phyloP scores from a whole-genome alignment of 352 stramenopile species.

The Phytophthora colocasiae region DNA sequence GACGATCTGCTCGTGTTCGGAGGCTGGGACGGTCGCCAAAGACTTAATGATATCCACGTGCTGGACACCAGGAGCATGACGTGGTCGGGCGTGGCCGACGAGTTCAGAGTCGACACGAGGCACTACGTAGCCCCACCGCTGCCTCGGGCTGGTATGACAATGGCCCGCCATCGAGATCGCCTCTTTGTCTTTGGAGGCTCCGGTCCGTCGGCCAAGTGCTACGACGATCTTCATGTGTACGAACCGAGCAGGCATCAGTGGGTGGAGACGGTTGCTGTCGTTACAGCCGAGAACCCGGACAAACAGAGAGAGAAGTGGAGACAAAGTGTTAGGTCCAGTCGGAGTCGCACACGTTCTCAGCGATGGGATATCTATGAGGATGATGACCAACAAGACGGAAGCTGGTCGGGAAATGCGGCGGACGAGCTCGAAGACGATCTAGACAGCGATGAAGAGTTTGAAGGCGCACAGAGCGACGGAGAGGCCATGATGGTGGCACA shows the following conservation, averaged over 20 bases:
- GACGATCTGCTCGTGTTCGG: conserved; percentile 94
- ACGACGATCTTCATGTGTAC: conserved; percentile 96
- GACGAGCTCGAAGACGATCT: conserved; percentile 32
- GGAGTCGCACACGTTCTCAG: conserved; percentile 21
- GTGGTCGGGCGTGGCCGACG: conserved; percentile 84
- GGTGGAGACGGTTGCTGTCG: conserved; percentile 62
- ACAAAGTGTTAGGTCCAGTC: conserved; percentile 22
- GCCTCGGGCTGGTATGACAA: conserved; percentile 95
- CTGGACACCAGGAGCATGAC: conserved; percentile 90
- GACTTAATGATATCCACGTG: conserved; percentile 97
- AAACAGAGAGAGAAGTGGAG: conserved; percentile 33
- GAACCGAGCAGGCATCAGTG: conserved; percentile 64
- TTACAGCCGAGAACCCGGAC: conserved; percentile 17
- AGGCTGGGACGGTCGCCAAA: conserved; percentile 93
- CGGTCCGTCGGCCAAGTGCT: conserved; percentile 94
- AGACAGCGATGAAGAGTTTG: conserved; percentile 38
- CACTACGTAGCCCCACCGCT: conserved; percentile 77
- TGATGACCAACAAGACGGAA: conserved; percentile 46
- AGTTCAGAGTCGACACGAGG: conserved; percentile 30
- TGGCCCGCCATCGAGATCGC: conserved; percentile 91
- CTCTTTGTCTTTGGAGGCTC: conserved; percentile 96
- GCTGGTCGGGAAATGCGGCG: conserved; percentile 28
- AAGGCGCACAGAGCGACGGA: conserved; percentile 51
- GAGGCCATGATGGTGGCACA: conserved; percentile 39
- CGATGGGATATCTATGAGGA: conserved; percentile 54